A percentile compares a stretch with the other conserved stretches of the same genome.
Evolutionary conservation across 495 filamentous ascomycete species (phyloP).

Genomic region (Entonaema liquescens): DNA sequence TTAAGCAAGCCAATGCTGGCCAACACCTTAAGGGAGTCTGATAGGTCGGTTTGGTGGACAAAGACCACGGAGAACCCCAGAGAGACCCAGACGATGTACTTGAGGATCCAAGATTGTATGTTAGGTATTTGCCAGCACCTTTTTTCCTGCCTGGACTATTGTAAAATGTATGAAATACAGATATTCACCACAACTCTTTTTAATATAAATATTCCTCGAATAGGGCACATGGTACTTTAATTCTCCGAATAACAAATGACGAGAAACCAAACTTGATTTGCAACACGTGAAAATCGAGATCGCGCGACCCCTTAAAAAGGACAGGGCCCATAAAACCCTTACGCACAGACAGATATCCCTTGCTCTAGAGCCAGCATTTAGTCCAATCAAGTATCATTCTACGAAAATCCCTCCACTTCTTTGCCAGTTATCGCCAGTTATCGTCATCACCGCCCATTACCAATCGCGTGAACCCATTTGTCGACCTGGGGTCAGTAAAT

Average conservation of each 20-base stretch:
- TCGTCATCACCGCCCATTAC: constrained; percentile 43
- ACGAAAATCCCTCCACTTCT: neutral
- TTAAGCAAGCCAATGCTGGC: neutral
- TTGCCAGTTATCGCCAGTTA: constrained; percentile 16
- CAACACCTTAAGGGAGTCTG: neutral
- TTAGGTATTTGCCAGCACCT: too few relatives aligned
- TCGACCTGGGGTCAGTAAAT: constrained; percentile 30
- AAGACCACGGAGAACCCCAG: neutral
- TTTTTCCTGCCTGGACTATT: neutral
- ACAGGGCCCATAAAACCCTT: neutral
- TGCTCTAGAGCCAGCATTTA: neutral
- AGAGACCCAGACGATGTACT: neutral
- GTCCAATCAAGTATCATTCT: neutral
- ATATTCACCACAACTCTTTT: neutral
- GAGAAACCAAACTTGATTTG: neutral
- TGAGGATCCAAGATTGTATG: neutral
- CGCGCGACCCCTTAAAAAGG: constrained; percentile 6
- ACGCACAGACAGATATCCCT: neutral
- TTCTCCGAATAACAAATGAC: constrained; percentile 9
- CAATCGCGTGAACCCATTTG: constrained; percentile 25
- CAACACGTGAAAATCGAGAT: constrained; percentile 8
- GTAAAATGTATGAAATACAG: neutral
- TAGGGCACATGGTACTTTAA: neutral
- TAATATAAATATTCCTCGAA: neutral
- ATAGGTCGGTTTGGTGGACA: neutral